Evolutionary conservation across 257 asterid genomes (phyloP), one percentile per base, ranked within the genome.

Genomic region (Solanum microdontum): DNA sequence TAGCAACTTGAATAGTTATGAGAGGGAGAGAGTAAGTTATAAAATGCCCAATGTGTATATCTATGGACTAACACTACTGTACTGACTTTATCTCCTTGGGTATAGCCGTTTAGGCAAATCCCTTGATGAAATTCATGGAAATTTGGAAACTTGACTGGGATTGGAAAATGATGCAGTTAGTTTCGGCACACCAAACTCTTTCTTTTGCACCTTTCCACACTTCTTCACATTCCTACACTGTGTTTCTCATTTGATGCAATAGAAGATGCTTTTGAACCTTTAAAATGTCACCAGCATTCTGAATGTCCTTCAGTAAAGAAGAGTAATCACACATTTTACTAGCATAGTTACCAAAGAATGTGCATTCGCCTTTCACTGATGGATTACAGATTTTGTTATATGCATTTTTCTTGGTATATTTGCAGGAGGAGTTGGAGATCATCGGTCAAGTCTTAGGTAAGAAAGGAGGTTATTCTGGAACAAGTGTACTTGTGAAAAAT

Each of bases 361-460:
- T 13, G 75, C 10, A 28, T 73, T 80, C 6, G 15, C 10, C 85
- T 17, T 45, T 17, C 10, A 45, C 11, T 9, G 68, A 80, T 45
- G 68, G 26, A 14, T 26, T 26, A 15, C 3, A 36, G 39, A 45
- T 4, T 45, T 43, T 79, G 39, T 43, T 14, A 43, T 43, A 15
- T 26, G 4, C 19, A 26, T 80, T 4, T 80, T 45, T 9, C 40
- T 2, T 80, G 69, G 24, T 28, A 48, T 19, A 26, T 80, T 28
- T 11, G 87, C 94, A 95, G 98, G 98, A 94, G 89, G 98, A 92
- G 87, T 55, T 96, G 94, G 98, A 94, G 93, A 94, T 96, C 70
- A 87, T 74, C 32, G 91, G 95, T 10, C 85, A 87, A 89, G 80
- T 90, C 86, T 88, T 94, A 73, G 96, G 98, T 58, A 82, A 72